Conservation (phyloP, 192 early-diverging fungal species). For the Umbelopsis sp. region DNA sequence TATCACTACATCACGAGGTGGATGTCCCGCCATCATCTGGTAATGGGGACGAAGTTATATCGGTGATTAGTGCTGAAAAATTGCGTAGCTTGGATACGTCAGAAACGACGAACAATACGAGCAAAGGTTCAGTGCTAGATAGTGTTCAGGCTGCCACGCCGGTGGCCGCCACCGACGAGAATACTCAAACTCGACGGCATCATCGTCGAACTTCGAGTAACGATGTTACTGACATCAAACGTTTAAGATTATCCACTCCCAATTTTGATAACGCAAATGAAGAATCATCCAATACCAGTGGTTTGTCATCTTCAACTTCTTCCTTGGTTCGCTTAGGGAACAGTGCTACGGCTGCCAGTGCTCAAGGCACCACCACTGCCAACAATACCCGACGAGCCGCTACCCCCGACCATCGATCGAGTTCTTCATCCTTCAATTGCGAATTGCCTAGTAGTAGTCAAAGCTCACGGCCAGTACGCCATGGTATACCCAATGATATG, state of each 20-base stretch:
- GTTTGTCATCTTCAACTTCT: slow-evolving; percentile 3
- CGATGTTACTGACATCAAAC: slow-evolving; percentile 38
- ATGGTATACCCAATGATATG: slow-evolving; percentile 20
- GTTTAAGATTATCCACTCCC: slow-evolving; percentile 26
- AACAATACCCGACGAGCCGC: slow-evolving; percentile 24
- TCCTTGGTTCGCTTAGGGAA: not conserved
- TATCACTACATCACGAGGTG: not conserved
- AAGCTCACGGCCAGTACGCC: slow-evolving; percentile 18
- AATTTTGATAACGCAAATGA: slow-evolving; percentile 8
- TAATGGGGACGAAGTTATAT: not conserved
- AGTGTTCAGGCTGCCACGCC: not conserved
- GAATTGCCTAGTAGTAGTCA: slow-evolving; percentile 17
- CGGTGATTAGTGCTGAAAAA: slow-evolving; percentile 2
- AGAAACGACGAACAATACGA: not conserved
- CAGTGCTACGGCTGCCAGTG: not conserved
- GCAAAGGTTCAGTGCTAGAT: not conserved
- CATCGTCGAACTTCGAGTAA: slow-evolving; percentile 46
- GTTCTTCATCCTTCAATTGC: slow-evolving; percentile 19
- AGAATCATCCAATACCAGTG: not conserved
- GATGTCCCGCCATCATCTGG: not conserved
- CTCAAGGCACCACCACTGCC: not conserved
- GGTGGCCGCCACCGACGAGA: not conserved
- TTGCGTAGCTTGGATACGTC: slow-evolving; percentile 4
- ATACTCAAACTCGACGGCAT: slow-evolving; percentile 28
- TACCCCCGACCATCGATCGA: slow-evolving; percentile 1